Conservation (phyloP, 1,284 basidiomycete genomes). For the Blastosporella zonata region DNA sequence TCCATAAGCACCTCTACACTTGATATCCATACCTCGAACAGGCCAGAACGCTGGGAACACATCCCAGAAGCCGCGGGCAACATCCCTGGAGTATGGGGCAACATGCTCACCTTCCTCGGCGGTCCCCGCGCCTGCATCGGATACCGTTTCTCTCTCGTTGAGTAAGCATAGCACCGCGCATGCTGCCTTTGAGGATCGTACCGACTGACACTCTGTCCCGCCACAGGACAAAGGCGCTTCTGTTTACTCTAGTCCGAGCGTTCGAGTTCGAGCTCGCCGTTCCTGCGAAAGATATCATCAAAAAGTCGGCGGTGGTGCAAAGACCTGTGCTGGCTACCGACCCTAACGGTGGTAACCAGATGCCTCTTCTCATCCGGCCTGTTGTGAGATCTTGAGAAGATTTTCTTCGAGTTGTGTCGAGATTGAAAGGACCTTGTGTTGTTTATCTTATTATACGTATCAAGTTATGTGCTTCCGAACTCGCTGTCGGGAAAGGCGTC, state of each 20-base stretch:
- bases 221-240: constrained; percentile 51
- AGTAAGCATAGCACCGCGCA: constrained; percentile 36
- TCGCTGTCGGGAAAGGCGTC: too few relatives aligned
- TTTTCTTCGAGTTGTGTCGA: neutral
- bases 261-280: constrained; percentile 57
- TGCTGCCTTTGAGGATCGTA: neutral
- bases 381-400: constrained; percentile 1
- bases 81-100: constrained; percentile 59
- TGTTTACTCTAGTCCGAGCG: constrained; percentile 54
- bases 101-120: constrained; percentile 59
- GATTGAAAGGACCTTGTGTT: too few relatives aligned
- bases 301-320: constrained; percentile 35
- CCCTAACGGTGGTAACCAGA: constrained; percentile 25
- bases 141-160: constrained; percentile 66
- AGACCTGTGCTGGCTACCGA: constrained; percentile 39
- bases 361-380: constrained; percentile 32
- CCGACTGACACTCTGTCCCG: neutral
- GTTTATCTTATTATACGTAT: neutral
- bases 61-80: constrained; percentile 39
- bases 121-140: constrained; percentile 66
- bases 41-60: constrained; percentile 59
- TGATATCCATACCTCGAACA: constrained; percentile 17
- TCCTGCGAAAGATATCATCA: constrained; percentile 37
- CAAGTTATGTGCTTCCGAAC: too few relatives aligned
- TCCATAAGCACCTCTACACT: neutral